phyloP scores from a whole-genome alignment of 768 basidiomycete species.

The Tricholoma sp. region DNA sequence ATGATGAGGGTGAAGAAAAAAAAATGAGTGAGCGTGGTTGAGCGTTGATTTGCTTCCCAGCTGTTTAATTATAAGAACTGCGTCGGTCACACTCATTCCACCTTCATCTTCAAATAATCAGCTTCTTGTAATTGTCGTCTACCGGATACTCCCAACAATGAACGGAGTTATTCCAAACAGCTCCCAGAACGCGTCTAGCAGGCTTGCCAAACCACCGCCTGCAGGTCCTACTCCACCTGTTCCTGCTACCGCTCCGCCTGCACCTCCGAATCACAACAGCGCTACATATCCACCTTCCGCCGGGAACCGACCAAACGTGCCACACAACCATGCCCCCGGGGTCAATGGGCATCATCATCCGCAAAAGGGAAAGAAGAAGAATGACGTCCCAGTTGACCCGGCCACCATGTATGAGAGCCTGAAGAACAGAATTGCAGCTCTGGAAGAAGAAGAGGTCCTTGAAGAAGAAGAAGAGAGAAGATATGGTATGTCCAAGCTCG shows the following conservation, averaged over 20 bases:
- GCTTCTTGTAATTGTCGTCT: not conserved
- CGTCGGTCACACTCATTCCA: constrained; percentile 5
- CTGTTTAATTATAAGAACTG: not conserved
- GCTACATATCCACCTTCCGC: constrained; percentile 24
- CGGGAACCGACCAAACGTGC: constrained; percentile 19
- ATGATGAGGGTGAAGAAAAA: not conserved
- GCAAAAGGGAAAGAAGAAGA: constrained; percentile 70
- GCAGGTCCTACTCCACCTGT: constrained; percentile 56
- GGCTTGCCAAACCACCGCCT: constrained; percentile 49
- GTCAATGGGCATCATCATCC: constrained; percentile 38
- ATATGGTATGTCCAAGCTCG: constrained; percentile 50
- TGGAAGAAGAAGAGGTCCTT: constrained; percentile 83
- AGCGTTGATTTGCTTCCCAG: not conserved
- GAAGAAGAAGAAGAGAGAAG: constrained; percentile 84
- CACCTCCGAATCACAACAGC: constrained; percentile 41
- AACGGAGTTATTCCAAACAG: constrained; percentile 38
- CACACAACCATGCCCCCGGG: constrained; percentile 29
- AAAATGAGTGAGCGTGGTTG: not conserved
- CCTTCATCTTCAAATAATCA: not conserved
- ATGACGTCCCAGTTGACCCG: constrained; percentile 70
- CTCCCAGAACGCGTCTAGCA: constrained; percentile 32
- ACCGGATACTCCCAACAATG: constrained; percentile 29
- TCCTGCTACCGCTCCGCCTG: constrained; percentile 53
- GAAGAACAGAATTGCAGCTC: constrained; percentile 82
- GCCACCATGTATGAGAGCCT: constrained; percentile 84